phyloP scores from a whole-genome alignment of 2,329 filamentous ascomycete species.

The Fusarium sublunatum region DNA sequence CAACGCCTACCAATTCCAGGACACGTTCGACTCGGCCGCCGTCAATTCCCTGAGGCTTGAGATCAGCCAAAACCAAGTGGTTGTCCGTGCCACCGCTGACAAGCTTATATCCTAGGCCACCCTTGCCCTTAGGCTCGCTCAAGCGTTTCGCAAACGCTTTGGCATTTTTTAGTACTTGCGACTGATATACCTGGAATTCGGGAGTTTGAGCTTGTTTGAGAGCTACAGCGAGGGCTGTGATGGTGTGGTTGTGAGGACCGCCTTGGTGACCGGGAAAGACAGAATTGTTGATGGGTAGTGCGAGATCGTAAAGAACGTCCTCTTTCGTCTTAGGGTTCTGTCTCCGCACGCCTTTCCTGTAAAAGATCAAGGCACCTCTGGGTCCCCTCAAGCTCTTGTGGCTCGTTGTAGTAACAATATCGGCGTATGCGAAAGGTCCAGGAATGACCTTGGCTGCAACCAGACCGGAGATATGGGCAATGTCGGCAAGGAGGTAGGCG shows the following conservation, averaged over 20 bases:
- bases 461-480: slow-evolving; percentile 96
- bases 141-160: slow-evolving; percentile 82
- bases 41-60: slow-evolving; percentile 89
- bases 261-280: slow-evolving; percentile 99
- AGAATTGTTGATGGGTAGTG: slow-evolving; percentile 92
- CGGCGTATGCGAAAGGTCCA: slow-evolving; percentile 87
- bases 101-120: slow-evolving; percentile 84
- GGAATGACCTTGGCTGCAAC: slow-evolving; percentile 92
- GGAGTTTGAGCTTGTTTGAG: slow-evolving; percentile 90
- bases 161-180: slow-evolving; percentile 89
- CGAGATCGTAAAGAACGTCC: slow-evolving; percentile 88
- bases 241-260: slow-evolving; percentile 98
- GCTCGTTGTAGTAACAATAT: slow-evolving; percentile 97
- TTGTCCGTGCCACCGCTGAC: slow-evolving; percentile 97
- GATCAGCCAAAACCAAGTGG: slow-evolving; percentile 91
- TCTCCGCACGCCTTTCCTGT: slow-evolving; percentile 88
- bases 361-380: slow-evolving; percentile 98
- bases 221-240: slow-evolving; percentile 92
- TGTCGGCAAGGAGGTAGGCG: slow-evolving; percentile 93
- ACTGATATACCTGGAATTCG: slow-evolving; percentile 93
- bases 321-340: slow-evolving; percentile 87
- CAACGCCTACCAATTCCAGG: slow-evolving; percentile 91
- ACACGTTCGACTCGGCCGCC: slow-evolving; percentile 90
- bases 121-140: slow-evolving; percentile 75
- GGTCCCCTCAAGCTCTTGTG: slow-evolving; percentile 98